phyloP scores from a whole-genome alignment of 2,329 filamentous ascomycete genomes.

The Didymella pomorum region DNA sequence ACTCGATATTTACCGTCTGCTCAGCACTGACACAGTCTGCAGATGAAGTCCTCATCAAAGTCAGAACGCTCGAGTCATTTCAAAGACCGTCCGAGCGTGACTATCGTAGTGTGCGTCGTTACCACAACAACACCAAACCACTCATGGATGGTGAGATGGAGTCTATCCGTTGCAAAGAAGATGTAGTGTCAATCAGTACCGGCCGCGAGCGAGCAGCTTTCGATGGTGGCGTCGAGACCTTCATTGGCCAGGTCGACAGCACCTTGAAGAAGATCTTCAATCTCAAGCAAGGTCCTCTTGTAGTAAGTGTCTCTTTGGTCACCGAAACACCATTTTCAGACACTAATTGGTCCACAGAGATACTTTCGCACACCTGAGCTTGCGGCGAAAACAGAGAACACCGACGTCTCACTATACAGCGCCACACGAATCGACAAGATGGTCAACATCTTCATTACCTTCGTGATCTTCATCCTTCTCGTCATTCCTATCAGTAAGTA shows the following conservation, averaged over 20 bases:
- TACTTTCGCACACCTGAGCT: conserved; percentile 53
- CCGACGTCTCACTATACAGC: conserved; percentile 49
- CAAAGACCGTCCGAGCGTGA: conserved; percentile 52
- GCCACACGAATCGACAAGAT: conserved; percentile 50
- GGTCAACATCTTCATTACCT: conserved; percentile 53
- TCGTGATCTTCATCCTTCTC: conserved; percentile 54
- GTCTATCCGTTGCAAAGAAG: conserved; percentile 53
- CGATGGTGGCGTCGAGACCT: conserved; percentile 50
- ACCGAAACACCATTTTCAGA: no score
- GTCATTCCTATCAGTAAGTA: conserved; percentile 47
- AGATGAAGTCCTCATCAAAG: conserved; percentile 53
- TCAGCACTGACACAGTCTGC: no score
- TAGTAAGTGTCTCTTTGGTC: conserved; percentile 24
- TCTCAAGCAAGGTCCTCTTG: conserved; percentile 34
- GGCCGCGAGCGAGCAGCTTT: conserved; percentile 54
- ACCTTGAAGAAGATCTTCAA: conserved; percentile 34
- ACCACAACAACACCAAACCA: conserved; percentile 48
- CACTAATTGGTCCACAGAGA: conserved; percentile 29
- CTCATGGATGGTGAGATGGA: conserved; percentile 48
- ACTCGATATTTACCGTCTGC: no score
- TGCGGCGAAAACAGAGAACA: conserved; percentile 47
- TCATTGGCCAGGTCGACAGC: conserved; percentile 40
- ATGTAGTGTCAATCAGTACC: conserved; percentile 50
- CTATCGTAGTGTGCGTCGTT: conserved; percentile 50
- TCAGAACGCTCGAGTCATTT: conserved; percentile 47